phyloP scores from a whole-genome alignment of 2,329 filamentous ascomycete genomes.

The Fonsecaea pugnacius region DNA sequence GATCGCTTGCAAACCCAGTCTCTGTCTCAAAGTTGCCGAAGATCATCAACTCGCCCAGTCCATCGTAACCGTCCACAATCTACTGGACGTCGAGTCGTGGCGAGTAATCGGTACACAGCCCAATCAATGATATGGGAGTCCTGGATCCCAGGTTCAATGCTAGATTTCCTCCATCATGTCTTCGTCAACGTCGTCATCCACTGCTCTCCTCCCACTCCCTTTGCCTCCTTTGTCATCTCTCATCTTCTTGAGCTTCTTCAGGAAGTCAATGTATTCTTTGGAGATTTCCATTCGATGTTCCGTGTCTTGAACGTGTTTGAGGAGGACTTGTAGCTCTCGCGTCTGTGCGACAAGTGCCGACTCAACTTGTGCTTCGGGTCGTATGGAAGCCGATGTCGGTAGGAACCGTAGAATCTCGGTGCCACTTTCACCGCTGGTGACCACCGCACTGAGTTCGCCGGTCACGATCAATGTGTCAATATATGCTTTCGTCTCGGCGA shows the following conservation, averaged over 20 bases:
- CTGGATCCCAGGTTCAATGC: not conserved
- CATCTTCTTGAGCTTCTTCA: constrained; percentile 54
- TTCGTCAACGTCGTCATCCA: constrained; percentile 35
- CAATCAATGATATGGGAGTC: not conserved
- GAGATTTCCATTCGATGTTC: constrained; percentile 62
- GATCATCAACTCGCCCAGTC: not conserved
- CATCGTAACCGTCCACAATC: not conserved
- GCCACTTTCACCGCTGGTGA: constrained; percentile 51
- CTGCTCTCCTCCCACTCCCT: constrained; percentile 13
- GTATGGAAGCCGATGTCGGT: constrained; percentile 43
- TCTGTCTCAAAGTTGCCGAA: not conserved
- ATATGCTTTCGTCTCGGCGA: constrained; percentile 42
- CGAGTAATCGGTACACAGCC: not conserved
- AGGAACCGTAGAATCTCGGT: constrained; percentile 60
- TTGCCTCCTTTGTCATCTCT: constrained; percentile 34
- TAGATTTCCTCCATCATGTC: constrained; percentile 39
- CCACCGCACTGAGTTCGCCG: constrained; percentile 56
- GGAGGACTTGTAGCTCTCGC: constrained; percentile 55
- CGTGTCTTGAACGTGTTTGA: constrained; percentile 57
- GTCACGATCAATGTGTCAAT: constrained; percentile 54
- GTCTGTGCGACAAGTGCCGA: constrained; percentile 56
- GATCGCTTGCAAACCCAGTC: not conserved
- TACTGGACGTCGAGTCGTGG: not conserved
- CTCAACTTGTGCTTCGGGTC: constrained; percentile 44
- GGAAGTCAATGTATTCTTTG: constrained; percentile 62